Evolutionary conservation across 805 yeast species (phyloP), one percentile per base, ranked within the genome.

Genomic region (Starmerella lactis-condensi): DNA sequence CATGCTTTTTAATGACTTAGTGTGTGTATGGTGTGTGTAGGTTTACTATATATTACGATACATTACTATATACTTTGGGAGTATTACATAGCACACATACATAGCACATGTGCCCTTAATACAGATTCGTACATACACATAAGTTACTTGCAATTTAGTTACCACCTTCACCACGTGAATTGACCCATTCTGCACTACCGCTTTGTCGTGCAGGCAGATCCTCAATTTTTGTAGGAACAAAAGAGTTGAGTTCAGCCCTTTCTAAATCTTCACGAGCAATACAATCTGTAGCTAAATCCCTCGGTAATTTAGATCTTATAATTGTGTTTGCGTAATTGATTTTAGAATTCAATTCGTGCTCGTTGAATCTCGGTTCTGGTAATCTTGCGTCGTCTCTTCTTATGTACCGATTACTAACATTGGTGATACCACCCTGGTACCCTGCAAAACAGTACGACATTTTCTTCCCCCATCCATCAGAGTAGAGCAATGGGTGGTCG

Each of bases 401-500:
- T 18, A 81, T 65, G 43, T 85, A 83, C 38, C 79, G 66, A 8
- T 52, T 50, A 16, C 82, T 67, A 19, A 85, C 72, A 50, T 85
- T 95, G 1, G 58, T 50, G 2, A 72, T 59, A 22, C 81, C 81
- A 24, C 60, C 59, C 9, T 29, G 43, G 28, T 72, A 64, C 32
- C 75, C 62, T 0, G 79, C 94, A 34, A 85, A 56, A 2, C 72
- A 75, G 53, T 78, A 81, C 31, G 93, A 75, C 95, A 85, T 85
- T 37, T 69, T 69, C 54, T 85, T 85, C 20, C 85, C 91, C 95
- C 96, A 83, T 26, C 91, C 92, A 24, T 64, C 61, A 29, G 73
- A 65, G 47, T 83, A 83, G 11, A 82, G 56, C 15, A 59, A 49
- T 0, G 95, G 95, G 37, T 78, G 68, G 51, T 85, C 92, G 53